Percentiles rank a stretch among this genome's conserved stretches.
Evolutionary conservation across 352 stramenopile genomes (phyloP).

Genomic region (Thraustotheca clavata): DNA sequence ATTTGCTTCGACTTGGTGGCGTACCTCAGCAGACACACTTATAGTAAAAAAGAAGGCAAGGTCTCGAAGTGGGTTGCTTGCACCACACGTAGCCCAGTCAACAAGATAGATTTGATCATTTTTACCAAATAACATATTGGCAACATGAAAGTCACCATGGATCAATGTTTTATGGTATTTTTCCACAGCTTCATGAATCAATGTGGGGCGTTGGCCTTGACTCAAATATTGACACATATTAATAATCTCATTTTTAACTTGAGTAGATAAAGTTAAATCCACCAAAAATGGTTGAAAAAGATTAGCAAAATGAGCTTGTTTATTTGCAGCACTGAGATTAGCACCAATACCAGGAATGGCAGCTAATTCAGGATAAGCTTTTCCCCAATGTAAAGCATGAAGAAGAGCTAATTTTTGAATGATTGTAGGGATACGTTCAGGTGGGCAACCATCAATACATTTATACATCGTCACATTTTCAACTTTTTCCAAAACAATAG

Average conservation of each 20-base stretch:
- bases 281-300: constrained; percentile 47
- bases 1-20: constrained; percentile 29
- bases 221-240: constrained; percentile 43
- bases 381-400: constrained; percentile 46
- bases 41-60: constrained; percentile 80
- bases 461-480: constrained; percentile 37
- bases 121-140: constrained; percentile 53
- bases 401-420: constrained; percentile 52
- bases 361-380: constrained; percentile 39
- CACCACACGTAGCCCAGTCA: constrained; percentile 73
- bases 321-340: constrained; percentile 48
- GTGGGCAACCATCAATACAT: constrained; percentile 58
- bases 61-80: constrained; percentile 65
- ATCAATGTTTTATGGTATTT: constrained; percentile 45
- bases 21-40: constrained; percentile 44
- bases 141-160: constrained; percentile 76
- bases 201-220: constrained; percentile 29
- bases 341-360: constrained; percentile 54
- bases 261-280: constrained; percentile 31
- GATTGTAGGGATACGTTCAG: constrained; percentile 32
- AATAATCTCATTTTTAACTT: constrained; percentile 28
- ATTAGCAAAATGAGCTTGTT: constrained; percentile 49
- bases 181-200: constrained; percentile 44
- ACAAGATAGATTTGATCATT: constrained; percentile 45
- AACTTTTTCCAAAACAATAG: constrained; percentile 66